phyloP scores from a whole-genome alignment of 306 rosid genomes.

The Neltuma alba region DNA sequence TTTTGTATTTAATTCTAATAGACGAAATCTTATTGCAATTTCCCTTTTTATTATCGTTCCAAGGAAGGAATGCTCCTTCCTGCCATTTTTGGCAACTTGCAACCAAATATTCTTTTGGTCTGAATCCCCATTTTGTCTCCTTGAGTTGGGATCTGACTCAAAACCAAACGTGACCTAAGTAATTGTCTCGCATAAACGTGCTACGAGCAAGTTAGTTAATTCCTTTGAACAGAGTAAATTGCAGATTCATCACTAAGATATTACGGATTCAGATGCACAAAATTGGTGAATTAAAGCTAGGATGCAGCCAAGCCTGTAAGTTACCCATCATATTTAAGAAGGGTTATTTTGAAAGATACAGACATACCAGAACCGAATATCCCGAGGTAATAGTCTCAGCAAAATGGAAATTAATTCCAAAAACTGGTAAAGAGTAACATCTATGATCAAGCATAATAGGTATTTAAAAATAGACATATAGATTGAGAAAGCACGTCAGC shows the following conservation, averaged over 20 bases:
- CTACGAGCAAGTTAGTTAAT: too few species aligned
- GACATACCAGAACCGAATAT: constrained; percentile 10
- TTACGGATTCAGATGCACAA: background rate
- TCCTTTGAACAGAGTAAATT: too few species aligned
- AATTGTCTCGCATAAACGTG: too few species aligned
- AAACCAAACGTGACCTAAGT: too few species aligned
- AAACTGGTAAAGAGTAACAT: constrained; percentile 28
- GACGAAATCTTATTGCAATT: too few species aligned
- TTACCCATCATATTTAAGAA: background rate
- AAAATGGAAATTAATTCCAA: constrained; percentile 8
- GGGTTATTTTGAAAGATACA: background rate
- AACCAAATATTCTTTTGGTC: too few species aligned
- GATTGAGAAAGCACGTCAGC: constrained; percentile 16
- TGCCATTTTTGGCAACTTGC: too few species aligned
- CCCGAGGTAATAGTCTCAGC: constrained; percentile 21
- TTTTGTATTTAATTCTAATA: too few species aligned
- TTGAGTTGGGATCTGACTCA: too few species aligned
- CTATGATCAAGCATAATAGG: constrained; percentile 10
- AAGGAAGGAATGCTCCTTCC: too few species aligned
- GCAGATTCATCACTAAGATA: background rate
- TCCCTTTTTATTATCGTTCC: too few species aligned
- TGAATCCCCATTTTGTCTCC: too few species aligned
- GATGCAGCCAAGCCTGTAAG: background rate
- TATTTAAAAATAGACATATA: constrained; percentile 10
- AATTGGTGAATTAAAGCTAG: background rate